Evolutionary conservation across 2,329 filamentous ascomycete species (phyloP).

Genomic region (Zalaria sp.): DNA sequence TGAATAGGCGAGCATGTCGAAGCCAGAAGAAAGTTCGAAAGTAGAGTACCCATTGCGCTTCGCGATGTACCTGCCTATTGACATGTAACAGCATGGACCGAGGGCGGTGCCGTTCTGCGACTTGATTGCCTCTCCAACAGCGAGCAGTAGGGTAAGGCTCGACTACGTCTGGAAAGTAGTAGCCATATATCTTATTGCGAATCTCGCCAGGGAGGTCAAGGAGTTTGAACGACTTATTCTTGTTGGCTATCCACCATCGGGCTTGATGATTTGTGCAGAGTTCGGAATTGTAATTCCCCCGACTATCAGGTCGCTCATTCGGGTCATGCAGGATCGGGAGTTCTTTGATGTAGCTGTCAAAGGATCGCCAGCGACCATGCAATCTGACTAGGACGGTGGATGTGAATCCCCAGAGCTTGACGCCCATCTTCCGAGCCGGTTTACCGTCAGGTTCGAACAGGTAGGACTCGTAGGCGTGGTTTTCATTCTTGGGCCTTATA

Average conservation of each 20-base stretch:
- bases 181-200: slow-evolving; percentile 10
- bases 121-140: slow-evolving; percentile 2
- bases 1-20: slow-evolving; percentile 3
- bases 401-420: neutral
- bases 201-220: slow-evolving; percentile 11
- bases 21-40: slow-evolving; percentile 8
- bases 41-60: slow-evolving; percentile 10
- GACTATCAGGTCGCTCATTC: neutral
- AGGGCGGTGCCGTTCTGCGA: neutral
- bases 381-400: neutral
- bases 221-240: neutral
- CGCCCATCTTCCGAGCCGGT: neutral
- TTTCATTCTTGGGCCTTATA: neutral
- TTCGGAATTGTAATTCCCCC: neutral
- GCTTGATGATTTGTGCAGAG: neutral
- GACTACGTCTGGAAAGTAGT: slow-evolving; percentile 1
- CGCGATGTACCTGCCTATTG: slow-evolving; percentile 10
- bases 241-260: neutral
- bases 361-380: neutral
- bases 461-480: neutral
- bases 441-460: neutral
- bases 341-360: neutral
- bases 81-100: slow-evolving; percentile 5
- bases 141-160: neutral
- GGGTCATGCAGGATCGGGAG: neutral